Percentiles rank a stretch among this genome's conserved stretches.
phyloP scores from a whole-genome alignment of 2,329 filamentous ascomycete species.

The Amesomyces nigricolor region DNA sequence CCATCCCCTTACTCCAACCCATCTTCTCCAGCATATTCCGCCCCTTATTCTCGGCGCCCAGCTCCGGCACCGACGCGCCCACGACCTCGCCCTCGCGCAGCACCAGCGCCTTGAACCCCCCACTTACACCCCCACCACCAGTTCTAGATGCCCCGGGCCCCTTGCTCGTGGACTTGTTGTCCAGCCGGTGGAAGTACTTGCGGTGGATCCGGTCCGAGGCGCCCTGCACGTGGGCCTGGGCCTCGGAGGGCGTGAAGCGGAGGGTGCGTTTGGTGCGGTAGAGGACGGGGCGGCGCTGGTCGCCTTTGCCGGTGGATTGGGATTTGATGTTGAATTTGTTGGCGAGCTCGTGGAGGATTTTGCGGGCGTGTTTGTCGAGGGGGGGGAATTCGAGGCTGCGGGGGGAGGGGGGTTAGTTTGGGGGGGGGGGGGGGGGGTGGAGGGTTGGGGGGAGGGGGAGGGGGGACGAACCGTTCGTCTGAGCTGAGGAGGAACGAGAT shows the following conservation, averaged over 20 bases:
- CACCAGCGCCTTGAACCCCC: constrained; percentile 39
- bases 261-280: constrained; percentile 66
- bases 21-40: constrained; percentile 90
- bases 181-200: constrained; percentile 51
- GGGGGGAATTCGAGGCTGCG: constrained; percentile 68
- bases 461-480: constrained; percentile 50
- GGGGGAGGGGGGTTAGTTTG: constrained; percentile 2
- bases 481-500: constrained; percentile 61
- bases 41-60: constrained; percentile 77
- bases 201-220: constrained; percentile 43
- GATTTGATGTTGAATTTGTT: constrained; percentile 72
- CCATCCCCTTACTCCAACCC: constrained; percentile 88
- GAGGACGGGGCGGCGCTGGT: constrained; percentile 68
- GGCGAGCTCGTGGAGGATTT: constrained; percentile 73
- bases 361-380: constrained; percentile 74
- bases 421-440: not conserved
- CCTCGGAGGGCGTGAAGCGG: constrained; percentile 48
- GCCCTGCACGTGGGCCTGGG: constrained; percentile 44
- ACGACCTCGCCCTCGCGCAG: constrained; percentile 85
- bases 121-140: constrained; percentile 25
- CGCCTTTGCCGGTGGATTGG: constrained; percentile 71
- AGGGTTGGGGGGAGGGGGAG: not conserved
- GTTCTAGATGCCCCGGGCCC: constrained; percentile 13
- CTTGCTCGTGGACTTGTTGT: constrained; percentile 32
- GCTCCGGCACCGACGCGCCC: constrained; percentile 75